Conservation (phyloP, 768 basidiomycete genomes). For the Phanerochaete sordida region DNA sequence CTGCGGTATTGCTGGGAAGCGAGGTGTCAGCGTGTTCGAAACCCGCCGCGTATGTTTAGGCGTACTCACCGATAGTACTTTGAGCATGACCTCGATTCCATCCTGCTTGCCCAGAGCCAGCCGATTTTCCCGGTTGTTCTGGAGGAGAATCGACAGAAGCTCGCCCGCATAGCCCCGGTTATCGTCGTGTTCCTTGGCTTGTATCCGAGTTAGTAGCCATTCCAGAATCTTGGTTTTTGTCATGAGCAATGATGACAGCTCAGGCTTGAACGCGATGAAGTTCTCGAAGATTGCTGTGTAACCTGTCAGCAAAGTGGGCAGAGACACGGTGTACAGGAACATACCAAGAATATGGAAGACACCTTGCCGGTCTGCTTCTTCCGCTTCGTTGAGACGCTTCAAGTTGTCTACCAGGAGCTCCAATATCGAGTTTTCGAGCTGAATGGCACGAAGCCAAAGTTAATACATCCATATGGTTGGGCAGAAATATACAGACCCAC, state of each 20-base stretch:
- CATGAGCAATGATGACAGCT: constrained; percentile 65
- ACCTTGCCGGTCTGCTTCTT: constrained; percentile 89
- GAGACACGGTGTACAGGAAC: background rate
- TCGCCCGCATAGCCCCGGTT: constrained; percentile 94
- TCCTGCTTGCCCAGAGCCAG: constrained; percentile 65
- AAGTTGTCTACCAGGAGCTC: constrained; percentile 92
- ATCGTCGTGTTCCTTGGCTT: constrained; percentile 73
- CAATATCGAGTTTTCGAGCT: constrained; percentile 82
- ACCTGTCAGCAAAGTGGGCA: background rate
- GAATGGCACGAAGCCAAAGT: constrained; percentile 4
- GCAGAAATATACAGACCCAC: constrained; percentile 41
- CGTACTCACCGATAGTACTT: constrained; percentile 72
- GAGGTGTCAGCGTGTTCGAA: constrained; percentile 7
- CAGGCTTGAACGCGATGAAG: constrained; percentile 79
- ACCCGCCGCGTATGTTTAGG: background rate
- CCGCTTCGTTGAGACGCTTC: constrained; percentile 79
- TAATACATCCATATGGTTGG: constrained; percentile 2
- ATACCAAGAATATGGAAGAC: constrained; percentile 89
- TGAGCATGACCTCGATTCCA: constrained; percentile 75
- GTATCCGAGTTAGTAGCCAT: constrained; percentile 80
- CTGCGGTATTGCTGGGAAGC: constrained; percentile 74
- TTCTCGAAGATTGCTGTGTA: constrained; percentile 86
- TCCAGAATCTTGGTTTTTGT: constrained; percentile 69
- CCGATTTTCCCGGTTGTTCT: constrained; percentile 67
- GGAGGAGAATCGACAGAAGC: constrained; percentile 85